Evolutionary conservation across 192 early-diverging fungal species (phyloP).

Genomic region (Coemansia sp.): DNA sequence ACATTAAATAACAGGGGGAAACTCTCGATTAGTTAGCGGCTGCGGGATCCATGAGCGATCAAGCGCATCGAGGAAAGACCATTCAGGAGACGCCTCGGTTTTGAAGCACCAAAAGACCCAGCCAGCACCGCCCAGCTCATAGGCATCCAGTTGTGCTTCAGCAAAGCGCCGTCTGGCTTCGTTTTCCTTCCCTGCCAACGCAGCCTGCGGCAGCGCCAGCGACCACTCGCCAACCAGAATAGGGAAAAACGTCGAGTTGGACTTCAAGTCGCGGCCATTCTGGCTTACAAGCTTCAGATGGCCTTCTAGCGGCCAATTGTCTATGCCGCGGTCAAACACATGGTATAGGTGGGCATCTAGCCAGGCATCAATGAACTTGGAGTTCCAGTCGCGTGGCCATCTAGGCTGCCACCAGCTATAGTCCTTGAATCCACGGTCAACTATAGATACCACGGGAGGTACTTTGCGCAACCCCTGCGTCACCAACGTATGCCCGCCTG

Average conservation of each 20-base stretch:
- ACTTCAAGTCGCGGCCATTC: slow-evolving; percentile 35
- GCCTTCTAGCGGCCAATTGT: slow-evolving; percentile 33
- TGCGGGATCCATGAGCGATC: slow-evolving; percentile 66
- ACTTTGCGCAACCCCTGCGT: slow-evolving; percentile 21
- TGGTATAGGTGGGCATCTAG: slow-evolving; percentile 55
- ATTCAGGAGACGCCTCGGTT: slow-evolving; percentile 66
- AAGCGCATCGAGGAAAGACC: slow-evolving; percentile 67
- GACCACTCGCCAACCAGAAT: slow-evolving; percentile 77
- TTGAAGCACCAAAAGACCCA: slow-evolving; percentile 79
- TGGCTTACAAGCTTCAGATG: slow-evolving; percentile 44
- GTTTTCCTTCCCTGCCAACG: slow-evolving; percentile 57
- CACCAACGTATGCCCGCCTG: slow-evolving; percentile 40
- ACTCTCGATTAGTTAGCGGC: slow-evolving; percentile 39
- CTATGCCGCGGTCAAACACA: slow-evolving; percentile 50
- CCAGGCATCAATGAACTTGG: slow-evolving; percentile 39
- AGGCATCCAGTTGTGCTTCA: slow-evolving; percentile 66
- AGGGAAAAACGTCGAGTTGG: slow-evolving; percentile 54
- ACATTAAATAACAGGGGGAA: slow-evolving; percentile 12
- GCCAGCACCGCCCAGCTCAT: slow-evolving; percentile 58
- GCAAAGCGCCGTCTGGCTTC: slow-evolving; percentile 60
- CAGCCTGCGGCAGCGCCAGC: slow-evolving; percentile 60
- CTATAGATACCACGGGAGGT: slow-evolving; percentile 40
- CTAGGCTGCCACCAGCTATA: slow-evolving; percentile 50
- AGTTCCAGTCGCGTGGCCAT: slow-evolving; percentile 50
- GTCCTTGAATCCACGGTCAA: slow-evolving; percentile 53